Evolutionary conservation across 2,329 filamentous ascomycete genomes (phyloP), one percentile per base, ranked within the genome.

Genomic region (Metarhizium humberi): DNA sequence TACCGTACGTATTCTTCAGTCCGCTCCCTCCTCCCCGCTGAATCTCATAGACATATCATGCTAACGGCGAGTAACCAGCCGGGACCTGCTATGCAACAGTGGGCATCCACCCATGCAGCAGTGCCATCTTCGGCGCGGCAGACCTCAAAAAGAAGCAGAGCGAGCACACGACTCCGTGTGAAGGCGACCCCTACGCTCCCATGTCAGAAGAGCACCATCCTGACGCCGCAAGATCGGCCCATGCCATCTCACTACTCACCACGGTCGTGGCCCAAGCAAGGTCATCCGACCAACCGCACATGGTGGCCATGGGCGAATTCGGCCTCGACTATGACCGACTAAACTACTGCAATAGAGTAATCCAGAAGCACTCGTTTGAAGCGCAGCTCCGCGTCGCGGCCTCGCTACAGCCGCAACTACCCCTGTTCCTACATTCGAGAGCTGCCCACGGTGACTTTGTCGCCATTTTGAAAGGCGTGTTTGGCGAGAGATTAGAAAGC

Each of bases 241-340:
- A 69, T 46, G 76, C 81, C 65, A 77, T 91, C 25, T 59, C 71
- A 0, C 77, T 81, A 34, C 78, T 97, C n/a, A 78, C 78, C 48
- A 66, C 73, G 6, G 75, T 96, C 2, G 82, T 92, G 4, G 66
- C 79, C 2, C 72, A 82, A 40, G 80, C 83, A 1, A 82, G 82
- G 18, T 59, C 70, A 3, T 68, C 71, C 6, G 69, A 81, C 0
- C 59, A 62, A 42, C 58, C 63, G 45, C 60, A 62, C 42, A 78
- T 88, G 45, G 85, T 90, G 1, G 92, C 94, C 6, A 91, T 96
- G 68, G 94, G 94, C 51, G 94, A 99, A 71, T 90, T 99, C 59
- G 94, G 94, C 2, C 85, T 99, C 4, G 94, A 99, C 73, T 99
- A 97, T 67, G 94, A 99, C 73, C 84, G 94, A 2, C 75, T 99